Evolutionary conservation across 768 basidiomycete species (phyloP), one percentile per base, ranked within the genome.

Genomic region (Mycena olivaceomarginata): DNA sequence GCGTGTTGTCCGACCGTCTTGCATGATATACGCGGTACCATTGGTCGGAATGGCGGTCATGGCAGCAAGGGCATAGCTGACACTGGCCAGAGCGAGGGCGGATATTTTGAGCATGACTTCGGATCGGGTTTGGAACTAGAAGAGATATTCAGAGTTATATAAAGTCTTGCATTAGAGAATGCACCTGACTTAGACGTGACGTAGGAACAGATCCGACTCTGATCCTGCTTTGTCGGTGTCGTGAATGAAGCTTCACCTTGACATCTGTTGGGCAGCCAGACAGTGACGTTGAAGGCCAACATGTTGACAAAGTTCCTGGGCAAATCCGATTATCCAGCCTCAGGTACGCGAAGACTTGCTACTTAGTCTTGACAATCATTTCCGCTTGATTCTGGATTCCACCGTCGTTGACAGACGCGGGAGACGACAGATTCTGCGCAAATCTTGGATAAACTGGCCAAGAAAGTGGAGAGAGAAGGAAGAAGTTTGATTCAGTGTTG

Each of bases 1-100:
- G 68, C 68, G 68, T 60, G 68, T 70, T 70, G 56, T 70, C 56
- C 68, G 68, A 45, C 68, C 68, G 41, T 70, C 68, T 70, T 70
- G 68, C 68, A 70, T 70, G 56, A 70, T 46, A 60, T 70, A 70
- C 41, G 68, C 68, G 57, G 56, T 60, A 59, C 57, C 68, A 31
- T 60, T 37, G 57, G 68, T 70, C 56, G 68, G 68, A 70, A 70
- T 70, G 56, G 68, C 68, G 41, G 56, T 59, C 56, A 70, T 70
- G 68, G 67, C 31, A 51, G 68, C 68, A 59, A 70, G 68, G 68
- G 68, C 68, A 70, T 70, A 60, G 56, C 68, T 59, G 68, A 70
- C 40, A 60, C 68, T 70, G 56, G 68, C 56, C 56, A 70, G 68
- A 60, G 22, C 68, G 56, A 70, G 68, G 68, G 68, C 57, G 12